Conservation (phyloP, 164 flowering plant genomes). For the Piper longum region DNA sequence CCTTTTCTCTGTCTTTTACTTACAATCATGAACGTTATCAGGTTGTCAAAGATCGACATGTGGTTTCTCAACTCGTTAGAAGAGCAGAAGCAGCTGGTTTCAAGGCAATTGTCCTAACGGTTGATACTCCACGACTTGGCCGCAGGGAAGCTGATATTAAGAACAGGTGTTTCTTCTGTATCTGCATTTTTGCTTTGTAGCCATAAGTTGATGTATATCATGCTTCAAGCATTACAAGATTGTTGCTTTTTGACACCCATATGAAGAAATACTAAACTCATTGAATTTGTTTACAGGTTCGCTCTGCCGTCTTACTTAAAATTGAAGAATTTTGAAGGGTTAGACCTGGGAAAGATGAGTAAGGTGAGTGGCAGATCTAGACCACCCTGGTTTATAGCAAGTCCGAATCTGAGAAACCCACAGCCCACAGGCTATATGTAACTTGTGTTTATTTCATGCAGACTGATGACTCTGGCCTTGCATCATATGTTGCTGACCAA, state of each 20-base stretch:
- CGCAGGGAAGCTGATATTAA: slow-evolving; percentile 55
- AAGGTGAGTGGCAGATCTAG: slow-evolving; percentile 19
- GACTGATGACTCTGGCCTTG: slow-evolving; percentile 64
- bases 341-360: slow-evolving; percentile 66
- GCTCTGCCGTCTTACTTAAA: slow-evolving; percentile 54
- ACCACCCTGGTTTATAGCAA: too few species aligned
- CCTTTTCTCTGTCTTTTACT: neutral
- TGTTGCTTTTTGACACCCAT: neutral
- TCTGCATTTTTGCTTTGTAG: neutral
- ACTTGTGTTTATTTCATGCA: slow-evolving; percentile 9
- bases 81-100: slow-evolving; percentile 63
- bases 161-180: slow-evolving; percentile 27
- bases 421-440: neutral
- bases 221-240: neutral
- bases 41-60: slow-evolving; percentile 71
- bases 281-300: slow-evolving; percentile 29
- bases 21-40: slow-evolving; percentile 4
- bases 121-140: slow-evolving; percentile 52
- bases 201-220: neutral
- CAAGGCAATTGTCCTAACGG: slow-evolving; percentile 59
- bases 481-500: slow-evolving; percentile 63
- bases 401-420: neutral
- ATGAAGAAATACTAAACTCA: neutral
- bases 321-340: slow-evolving; percentile 27
- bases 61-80: slow-evolving; percentile 53